Evolutionary conservation across 306 rosid genomes (phyloP).

Genomic region (Prunus mongolica): DNA sequence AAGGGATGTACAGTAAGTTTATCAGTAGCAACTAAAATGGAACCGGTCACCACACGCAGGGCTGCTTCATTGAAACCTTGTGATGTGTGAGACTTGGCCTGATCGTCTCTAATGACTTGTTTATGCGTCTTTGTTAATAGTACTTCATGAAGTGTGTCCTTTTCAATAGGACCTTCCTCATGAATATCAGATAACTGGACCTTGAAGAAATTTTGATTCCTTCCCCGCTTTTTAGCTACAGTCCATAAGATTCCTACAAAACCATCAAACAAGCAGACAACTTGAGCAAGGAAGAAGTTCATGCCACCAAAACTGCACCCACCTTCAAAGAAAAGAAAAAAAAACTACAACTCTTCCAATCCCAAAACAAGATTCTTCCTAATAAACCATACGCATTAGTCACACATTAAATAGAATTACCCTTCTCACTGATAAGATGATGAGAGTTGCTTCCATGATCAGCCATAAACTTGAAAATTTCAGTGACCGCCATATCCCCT

Average conservation of each 20-base stretch:
- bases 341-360: background rate
- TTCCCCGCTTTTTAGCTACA: slow-evolving; percentile 23
- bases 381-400: background rate
- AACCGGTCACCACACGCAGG: slow-evolving; percentile 48
- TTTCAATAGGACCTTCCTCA: slow-evolving; percentile 22
- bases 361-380: background rate
- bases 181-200: slow-evolving; percentile 31
- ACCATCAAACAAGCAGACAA: slow-evolving; percentile 18
- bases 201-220: slow-evolving; percentile 23
- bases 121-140: slow-evolving; percentile 30
- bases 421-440: slow-evolving; percentile 57
- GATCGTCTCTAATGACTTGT: slow-evolving; percentile 31
- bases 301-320: background rate
- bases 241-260: slow-evolving; percentile 51
- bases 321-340: background rate
- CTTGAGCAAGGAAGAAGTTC: background rate
- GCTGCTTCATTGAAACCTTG: slow-evolving; percentile 31
- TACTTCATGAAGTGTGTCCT: slow-evolving; percentile 35
- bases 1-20: slow-evolving; percentile 63
- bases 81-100: slow-evolving; percentile 31
- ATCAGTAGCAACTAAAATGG: slow-evolving; percentile 64
- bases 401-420: slow-evolving; percentile 32
- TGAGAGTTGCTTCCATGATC: slow-evolving; percentile 62
- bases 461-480: slow-evolving; percentile 66
- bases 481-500: slow-evolving; percentile 71